Evolutionary conservation across 768 basidiomycete species (phyloP).

Genomic region (Butyriboletus loyo): DNA sequence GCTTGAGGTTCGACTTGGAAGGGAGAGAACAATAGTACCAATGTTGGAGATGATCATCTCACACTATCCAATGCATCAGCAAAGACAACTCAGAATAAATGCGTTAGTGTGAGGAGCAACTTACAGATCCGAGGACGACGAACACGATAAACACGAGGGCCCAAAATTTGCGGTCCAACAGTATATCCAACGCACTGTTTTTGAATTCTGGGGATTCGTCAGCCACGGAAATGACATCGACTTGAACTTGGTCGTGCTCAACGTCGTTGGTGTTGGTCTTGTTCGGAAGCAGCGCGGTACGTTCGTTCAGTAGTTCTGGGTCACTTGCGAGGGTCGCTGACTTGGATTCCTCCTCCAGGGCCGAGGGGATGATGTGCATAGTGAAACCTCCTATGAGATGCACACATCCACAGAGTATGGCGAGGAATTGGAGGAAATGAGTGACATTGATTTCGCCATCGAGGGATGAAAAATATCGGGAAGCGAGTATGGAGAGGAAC

Average conservation of each 20-base stretch:
- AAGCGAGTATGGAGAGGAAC: conserved; percentile 64
- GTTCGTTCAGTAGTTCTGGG: conserved; percentile 27
- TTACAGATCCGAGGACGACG: conserved; percentile 64
- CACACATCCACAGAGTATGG: conserved; percentile 48
- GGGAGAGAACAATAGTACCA: conserved; percentile 68
- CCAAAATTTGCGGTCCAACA: conserved; percentile 64
- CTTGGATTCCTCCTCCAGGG: conserved; percentile 3
- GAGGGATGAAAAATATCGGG: conserved; percentile 52
- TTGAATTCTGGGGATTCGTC: conserved; percentile 16
- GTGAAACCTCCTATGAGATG: conserved; percentile 54
- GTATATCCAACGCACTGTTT: conserved; percentile 39
- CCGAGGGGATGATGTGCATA: conserved; percentile 29
- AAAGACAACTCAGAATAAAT: not conserved
- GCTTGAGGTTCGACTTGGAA: conserved; percentile 37
- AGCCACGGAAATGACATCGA: conserved; percentile 23
- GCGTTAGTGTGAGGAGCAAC: conserved; percentile 24
- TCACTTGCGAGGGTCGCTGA: not conserved
- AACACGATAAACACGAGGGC: conserved; percentile 49
- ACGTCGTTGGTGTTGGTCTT: conserved; percentile 16
- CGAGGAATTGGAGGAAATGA: conserved; percentile 55
- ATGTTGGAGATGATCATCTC: conserved; percentile 87
- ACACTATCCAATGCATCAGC: conserved; percentile 38
- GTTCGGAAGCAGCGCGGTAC: conserved; percentile 29
- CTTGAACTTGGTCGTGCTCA: conserved; percentile 10
- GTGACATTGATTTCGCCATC: conserved; percentile 45